These are phyloP conservation scores for Canna indica DNA, from an alignment of 176 grass and related monocot species.

Conservation along the genomic window DNA sequence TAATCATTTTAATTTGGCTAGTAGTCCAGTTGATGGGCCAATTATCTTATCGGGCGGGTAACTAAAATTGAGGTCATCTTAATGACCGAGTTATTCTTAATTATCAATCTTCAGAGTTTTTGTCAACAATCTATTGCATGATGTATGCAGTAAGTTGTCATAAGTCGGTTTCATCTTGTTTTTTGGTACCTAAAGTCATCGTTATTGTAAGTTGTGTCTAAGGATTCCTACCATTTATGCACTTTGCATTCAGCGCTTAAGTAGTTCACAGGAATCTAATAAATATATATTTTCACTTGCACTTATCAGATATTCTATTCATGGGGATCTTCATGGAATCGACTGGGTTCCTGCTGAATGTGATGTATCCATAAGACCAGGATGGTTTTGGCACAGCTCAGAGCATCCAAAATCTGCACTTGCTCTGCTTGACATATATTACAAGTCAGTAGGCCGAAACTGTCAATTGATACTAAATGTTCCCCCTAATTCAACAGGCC, in stretches of 20 bases:
- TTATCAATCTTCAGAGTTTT: no score
- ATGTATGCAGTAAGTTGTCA: no score
- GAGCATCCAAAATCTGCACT: conserved; percentile 57
- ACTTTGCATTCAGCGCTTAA: not conserved
- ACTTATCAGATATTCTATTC: conserved; percentile 37
- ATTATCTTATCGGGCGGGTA: no score
- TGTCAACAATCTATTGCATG: no score
- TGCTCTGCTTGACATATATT: conserved; percentile 79
- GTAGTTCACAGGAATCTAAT: not conserved
- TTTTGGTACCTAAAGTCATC: no score
- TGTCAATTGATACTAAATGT: conserved; percentile 90
- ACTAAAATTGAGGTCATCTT: no score
- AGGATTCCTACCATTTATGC: no score
- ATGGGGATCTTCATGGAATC: conserved; percentile 58
- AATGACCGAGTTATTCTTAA: no score
- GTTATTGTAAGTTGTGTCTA: no score
- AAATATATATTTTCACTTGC: conserved; percentile 6
- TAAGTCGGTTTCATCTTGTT: no score
- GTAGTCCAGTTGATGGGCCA: no score
- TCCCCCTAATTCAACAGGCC: conserved; percentile 74
- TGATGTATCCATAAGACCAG: conserved; percentile 80
- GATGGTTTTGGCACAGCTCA: conserved; percentile 89
- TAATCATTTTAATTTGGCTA: no score
- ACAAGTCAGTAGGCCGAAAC: conserved; percentile 91
- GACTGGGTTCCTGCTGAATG: conserved; percentile 96